These are phyloP conservation scores for Pulchroboletus neoregius DNA, from an alignment of 1,284 basidiomycete species.

Conservation along the genomic window DNA sequence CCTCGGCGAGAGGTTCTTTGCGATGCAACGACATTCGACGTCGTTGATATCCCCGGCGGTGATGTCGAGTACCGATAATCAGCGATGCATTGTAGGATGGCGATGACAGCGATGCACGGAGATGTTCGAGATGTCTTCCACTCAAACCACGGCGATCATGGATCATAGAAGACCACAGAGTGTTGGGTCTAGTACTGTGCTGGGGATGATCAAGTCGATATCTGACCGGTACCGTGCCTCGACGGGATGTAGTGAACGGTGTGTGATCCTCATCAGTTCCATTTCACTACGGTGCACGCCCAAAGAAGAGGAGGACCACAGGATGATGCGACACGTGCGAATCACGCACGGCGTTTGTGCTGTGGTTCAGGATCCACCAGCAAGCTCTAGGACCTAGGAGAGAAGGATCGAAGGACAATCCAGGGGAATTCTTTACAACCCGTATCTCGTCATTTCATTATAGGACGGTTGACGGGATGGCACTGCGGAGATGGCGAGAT, in stretches of 20 bases:
- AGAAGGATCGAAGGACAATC: constrained; percentile 28
- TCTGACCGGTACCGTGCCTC: constrained; percentile 13
- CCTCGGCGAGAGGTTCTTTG: constrained; percentile 3
- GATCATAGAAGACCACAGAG: not conserved
- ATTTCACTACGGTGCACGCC: constrained; percentile 15
- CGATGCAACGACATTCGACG: constrained; percentile 12
- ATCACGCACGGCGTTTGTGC: constrained; percentile 23
- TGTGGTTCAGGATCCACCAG: constrained; percentile 29
- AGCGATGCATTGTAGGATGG: constrained; percentile 7
- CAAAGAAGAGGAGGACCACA: constrained; percentile 7
- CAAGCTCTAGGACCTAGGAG: constrained; percentile 23
- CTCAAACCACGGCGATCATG: constrained; percentile 17
- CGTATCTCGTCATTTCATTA: constrained; percentile 31
- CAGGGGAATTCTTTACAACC: constrained; percentile 19
- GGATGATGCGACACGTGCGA: constrained; percentile 17
- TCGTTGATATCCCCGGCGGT: constrained; percentile 11
- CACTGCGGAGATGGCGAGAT: constrained; percentile 29
- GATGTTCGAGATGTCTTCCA: not conserved
- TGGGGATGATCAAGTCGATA: constrained; percentile 5
- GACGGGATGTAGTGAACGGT: constrained; percentile 5
- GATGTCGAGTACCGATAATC: constrained; percentile 13
- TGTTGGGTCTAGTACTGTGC: not conserved
- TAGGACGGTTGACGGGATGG: constrained; percentile 12
- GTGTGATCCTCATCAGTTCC: constrained; percentile 23
- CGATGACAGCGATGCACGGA: constrained; percentile 10